Base-by-base conservation (phyloP, 352 stramenopile genomes). In the Phytophthora aleatoria region DNA sequence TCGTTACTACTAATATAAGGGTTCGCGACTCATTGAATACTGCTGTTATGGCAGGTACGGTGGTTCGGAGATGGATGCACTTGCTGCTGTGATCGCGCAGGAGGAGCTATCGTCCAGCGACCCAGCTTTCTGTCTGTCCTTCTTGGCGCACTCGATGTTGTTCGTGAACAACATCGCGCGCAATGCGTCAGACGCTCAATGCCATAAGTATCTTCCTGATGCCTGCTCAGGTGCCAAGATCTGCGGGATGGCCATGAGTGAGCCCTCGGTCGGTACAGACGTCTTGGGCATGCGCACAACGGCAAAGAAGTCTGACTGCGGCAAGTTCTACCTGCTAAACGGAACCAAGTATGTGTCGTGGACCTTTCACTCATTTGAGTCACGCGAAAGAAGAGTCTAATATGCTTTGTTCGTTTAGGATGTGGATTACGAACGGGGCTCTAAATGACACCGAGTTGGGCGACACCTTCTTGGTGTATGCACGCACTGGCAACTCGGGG, bases 371-470 rank as follows among this genome's bases (percentile, higher is more conserved):
- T 43, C 24, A 1, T 43, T 38, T 41, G 4, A 43, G 16, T 33
- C 8, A 33, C 44, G 27, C 20, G 5, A n/a, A 47, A 36, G 7
- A 55, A n/a, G 12, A 42, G 31, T 56, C 26, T 65, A 3, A 65
- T 16, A 30, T 28, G 26, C 41, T 11, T 26, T 38, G 38, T 42
- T 41, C 56, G 13, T 56, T 27, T 24, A 92, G 84, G 64, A 99
- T 99, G 97, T 99, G 97, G 97, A 99, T 99, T 77, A 99, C 98
- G 6, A 99, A 99, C 74, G 98, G 97, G 20, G 97, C 96, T n/a
- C 59, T 99, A 16, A 97, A 98, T 74, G 89, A 97, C 61, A 85
- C 78, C 3, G 90, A 97, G 13, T 89, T 98, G 26, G 98, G 98
- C 33, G 98, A 99, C 74, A 79, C 93, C 26, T 99, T 99, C 61